Percentiles rank a stretch among this genome's conserved stretches.
Conservation (phyloP, 2,329 filamentous ascomycete species). For the Colletotrichum euphorbiae region DNA sequence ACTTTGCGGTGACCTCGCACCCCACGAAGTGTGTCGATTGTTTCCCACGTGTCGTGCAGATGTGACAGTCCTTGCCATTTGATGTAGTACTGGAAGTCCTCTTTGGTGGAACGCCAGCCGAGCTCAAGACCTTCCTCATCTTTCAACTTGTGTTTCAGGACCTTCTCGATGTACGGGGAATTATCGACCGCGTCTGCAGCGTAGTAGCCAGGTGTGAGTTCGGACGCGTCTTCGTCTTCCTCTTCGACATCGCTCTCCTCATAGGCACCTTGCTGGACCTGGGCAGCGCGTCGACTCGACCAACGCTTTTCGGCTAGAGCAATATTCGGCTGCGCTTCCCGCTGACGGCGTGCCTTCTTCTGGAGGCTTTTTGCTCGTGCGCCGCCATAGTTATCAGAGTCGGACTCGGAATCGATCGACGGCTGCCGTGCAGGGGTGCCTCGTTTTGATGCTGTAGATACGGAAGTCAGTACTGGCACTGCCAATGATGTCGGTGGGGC, state of each 20-base stretch:
- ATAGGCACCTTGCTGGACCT: constrained; percentile 72
- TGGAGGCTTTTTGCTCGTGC: constrained; percentile 75
- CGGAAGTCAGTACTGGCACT: constrained; percentile 16
- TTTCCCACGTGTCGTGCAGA: constrained; percentile 96
- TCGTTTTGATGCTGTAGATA: constrained; percentile 66
- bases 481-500: neutral
- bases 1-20: constrained; percentile 88
- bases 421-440: constrained; percentile 67
- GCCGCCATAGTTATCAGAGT: constrained; percentile 83
- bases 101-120: constrained; percentile 67
- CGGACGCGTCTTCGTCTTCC: constrained; percentile 73
- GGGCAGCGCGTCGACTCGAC: constrained; percentile 86
- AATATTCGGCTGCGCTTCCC: constrained; percentile 74
- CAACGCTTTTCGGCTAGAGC: constrained; percentile 87
- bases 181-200: constrained; percentile 78
- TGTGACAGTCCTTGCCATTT: constrained; percentile 98
- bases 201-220: constrained; percentile 72
- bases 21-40: constrained; percentile 77
- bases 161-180: constrained; percentile 87
- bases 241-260: constrained; percentile 76
- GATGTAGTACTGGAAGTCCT: constrained; percentile 91
- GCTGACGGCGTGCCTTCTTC: constrained; percentile 82
- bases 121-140: constrained; percentile 68
- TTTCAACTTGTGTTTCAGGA: constrained; percentile 86
- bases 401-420: constrained; percentile 67